Evolutionary conservation across 2,329 filamentous ascomycete genomes (phyloP), one percentile per base, ranked within the genome.

Genomic region (Hymenoscyphus scutula): DNA sequence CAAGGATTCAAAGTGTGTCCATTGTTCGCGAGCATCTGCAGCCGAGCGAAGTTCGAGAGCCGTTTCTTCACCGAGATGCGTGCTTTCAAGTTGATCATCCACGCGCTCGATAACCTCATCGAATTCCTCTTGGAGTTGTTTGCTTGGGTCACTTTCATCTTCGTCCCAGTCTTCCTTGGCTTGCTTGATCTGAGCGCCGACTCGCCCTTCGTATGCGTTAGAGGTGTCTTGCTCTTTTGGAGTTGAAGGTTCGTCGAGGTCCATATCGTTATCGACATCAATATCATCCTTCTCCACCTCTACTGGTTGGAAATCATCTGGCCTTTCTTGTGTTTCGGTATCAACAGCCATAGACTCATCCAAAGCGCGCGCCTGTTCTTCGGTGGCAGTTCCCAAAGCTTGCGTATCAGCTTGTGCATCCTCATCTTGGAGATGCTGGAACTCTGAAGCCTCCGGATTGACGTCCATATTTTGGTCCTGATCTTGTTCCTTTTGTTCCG

Each of bases 281-380:
- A 81, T 77, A 15, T 79, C 76, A 51, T 82, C 77, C 34, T 79
- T 74, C 13, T 80, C 76, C 0, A 74, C 71, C n/a, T 75, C 73
- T 19, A 74, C 73, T 5, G 76, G 74, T 34, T 77, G 76, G 34
- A 67, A 76, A 63, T 81, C 78, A 59, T 86, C 85, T 1, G 86
- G 84, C 72, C 88, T 77, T 59, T 84, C 81, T 61, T 86, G 77
- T 53, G 76, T 82, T 57, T 89, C 84, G 27, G 89, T 83, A 60
- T 96, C 91, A 62, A 97, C 86, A 1, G 90, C 93, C 85, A 96
- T 95, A 56, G 90, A 86, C 69, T 97, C 90, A 71, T 98, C 91
- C 61, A 99, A 83, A 6, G 90, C 88, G 68, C 88, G 88, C 2
- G 90, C 90, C 74, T 97, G 91, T 29, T 99, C 94, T 66, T 96